Evolutionary conservation across 768 basidiomycete species (phyloP).

Genomic region (Boletus sensibilis): DNA sequence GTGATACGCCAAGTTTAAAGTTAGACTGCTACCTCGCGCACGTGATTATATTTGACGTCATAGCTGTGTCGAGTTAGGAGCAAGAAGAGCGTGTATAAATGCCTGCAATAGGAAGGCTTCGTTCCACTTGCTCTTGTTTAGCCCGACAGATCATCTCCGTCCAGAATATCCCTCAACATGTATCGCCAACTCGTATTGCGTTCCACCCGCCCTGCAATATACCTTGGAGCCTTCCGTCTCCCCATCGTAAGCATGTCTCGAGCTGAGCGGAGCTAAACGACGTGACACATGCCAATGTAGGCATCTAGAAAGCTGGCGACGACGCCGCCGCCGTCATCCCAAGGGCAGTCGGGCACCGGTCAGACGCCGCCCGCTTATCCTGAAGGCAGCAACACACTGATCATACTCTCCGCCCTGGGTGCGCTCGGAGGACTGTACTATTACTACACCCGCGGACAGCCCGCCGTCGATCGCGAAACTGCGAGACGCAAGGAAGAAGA

Average conservation of each 20-base stretch:
- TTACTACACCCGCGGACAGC: conserved; percentile 33
- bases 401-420: conserved; percentile 32
- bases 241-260: conserved; percentile 9
- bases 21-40: not conserved
- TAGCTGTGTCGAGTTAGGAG: conserved; percentile 1
- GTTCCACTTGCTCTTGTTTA: not conserved
- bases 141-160: not conserved
- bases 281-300: conserved; percentile 1
- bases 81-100: not conserved
- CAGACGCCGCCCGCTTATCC: conserved; percentile 1
- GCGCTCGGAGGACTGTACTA: conserved; percentile 39
- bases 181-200: conserved; percentile 12
- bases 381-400: conserved; percentile 26
- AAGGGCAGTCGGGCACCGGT: conserved; percentile 2
- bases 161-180: conserved; percentile 10
- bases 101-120: not conserved
- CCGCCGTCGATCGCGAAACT: conserved; percentile 19
- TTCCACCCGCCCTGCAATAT: conserved; percentile 8
- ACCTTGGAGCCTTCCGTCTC: conserved; percentile 5
- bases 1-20: no score
- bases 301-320: conserved; percentile 16
- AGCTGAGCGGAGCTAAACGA: not conserved
- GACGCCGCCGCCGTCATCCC: conserved; percentile 11
- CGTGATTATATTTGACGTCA: not conserved
- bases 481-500: conserved; percentile 37